Evolutionary conservation across 2,329 filamentous ascomycete genomes (phyloP).

Genomic region (Alternaria arbusti): DNA sequence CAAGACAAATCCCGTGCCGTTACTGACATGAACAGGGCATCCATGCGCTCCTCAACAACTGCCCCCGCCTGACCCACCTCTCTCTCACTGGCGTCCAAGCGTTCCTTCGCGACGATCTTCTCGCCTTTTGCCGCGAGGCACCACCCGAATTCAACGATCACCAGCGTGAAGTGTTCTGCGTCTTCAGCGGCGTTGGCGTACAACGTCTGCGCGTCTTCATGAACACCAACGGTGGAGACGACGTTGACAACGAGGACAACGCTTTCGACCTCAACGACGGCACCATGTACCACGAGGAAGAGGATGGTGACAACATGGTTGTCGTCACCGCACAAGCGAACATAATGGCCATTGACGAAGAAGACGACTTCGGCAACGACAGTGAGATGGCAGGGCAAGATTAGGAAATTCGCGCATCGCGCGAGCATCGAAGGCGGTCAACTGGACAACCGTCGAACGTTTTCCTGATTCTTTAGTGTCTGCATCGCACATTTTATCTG

Average conservation of each 20-base stretch:
- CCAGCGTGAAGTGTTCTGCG: constrained; percentile 94
- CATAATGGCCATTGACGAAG: constrained; percentile 51
- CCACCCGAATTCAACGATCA: constrained; percentile 94
- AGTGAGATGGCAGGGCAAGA: constrained; percentile 53
- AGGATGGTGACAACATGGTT: constrained; percentile 43
- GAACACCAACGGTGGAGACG: constrained; percentile 56
- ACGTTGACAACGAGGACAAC: constrained; percentile 20
- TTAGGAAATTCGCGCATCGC: constrained; percentile 5
- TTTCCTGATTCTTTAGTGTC: not conserved
- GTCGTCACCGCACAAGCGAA: constrained; percentile 46
- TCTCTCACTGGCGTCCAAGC: constrained; percentile 92
- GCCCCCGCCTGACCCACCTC: constrained; percentile 89
- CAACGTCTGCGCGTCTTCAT: constrained; percentile 77
- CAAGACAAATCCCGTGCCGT: not conserved
- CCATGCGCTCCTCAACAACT: constrained; percentile 84
- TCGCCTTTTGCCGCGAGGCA: constrained; percentile 83
- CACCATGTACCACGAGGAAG: constrained; percentile 40
- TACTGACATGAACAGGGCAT: constrained; percentile 70
- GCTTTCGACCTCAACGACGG: constrained; percentile 32
- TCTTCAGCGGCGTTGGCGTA: constrained; percentile 91
- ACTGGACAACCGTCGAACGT: not conserved
- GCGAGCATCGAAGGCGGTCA: not conserved
- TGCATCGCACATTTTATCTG: not conserved
- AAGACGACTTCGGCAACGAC: constrained; percentile 54
- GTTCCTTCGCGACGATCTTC: constrained; percentile 85